Conservation (phyloP, 768 basidiomycete species). For the Hortiboletus flavorubellus region DNA sequence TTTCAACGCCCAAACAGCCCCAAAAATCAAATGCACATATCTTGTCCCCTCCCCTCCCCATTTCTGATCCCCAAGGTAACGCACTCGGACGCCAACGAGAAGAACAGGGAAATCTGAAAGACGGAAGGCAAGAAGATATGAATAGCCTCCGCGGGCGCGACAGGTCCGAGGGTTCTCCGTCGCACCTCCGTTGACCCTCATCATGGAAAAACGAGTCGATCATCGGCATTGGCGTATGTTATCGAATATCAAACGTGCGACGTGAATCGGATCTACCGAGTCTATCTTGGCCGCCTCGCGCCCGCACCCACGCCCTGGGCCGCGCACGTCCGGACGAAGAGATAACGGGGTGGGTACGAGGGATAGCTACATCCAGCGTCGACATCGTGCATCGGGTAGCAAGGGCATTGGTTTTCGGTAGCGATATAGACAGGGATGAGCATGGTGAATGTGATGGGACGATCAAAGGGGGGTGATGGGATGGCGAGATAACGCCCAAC, state of each 20-base stretch:
- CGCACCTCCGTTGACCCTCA: constrained; percentile 7
- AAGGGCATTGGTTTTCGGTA: background rate
- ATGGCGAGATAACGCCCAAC: constrained; percentile 4
- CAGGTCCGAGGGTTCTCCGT: constrained; percentile 6
- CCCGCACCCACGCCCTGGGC: too few relatives aligned
- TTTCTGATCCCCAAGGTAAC: background rate
- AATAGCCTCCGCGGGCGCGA: background rate
- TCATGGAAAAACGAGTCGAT: constrained; percentile 1
- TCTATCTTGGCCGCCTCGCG: background rate
- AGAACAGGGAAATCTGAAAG: background rate
- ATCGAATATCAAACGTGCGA: background rate
- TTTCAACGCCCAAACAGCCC: too few relatives aligned
- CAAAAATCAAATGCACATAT: too few relatives aligned
- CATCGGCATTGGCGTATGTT: background rate
- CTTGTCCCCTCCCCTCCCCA: background rate
- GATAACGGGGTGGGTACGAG: background rate
- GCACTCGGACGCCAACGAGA: background rate
- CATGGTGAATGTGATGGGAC: background rate
- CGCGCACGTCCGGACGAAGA: background rate
- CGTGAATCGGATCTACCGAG: background rate
- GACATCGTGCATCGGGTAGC: background rate
- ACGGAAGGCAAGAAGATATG: background rate
- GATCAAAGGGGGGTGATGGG: constrained; percentile 5
- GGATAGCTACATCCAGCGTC: background rate
- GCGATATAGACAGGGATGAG: background rate